A percentile compares a stretch with the other conserved stretches of the same genome.
Conservation (phyloP, 305 asterid genomes). For the Fraxinus paxiana region DNA sequence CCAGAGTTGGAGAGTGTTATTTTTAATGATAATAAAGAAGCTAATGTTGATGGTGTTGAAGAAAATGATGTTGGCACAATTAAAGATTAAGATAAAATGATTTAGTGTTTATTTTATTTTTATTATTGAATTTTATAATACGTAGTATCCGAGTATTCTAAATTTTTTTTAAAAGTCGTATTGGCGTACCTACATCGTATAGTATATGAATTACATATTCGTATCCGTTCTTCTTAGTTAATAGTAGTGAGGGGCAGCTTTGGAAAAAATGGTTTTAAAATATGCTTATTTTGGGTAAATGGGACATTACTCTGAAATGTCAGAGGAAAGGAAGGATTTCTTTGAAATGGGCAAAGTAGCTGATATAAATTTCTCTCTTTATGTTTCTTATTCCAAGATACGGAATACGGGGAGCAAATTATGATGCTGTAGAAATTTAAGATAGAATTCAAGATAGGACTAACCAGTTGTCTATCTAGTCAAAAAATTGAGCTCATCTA, state of each 20-base stretch:
- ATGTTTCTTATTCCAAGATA: background rate
- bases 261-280: background rate
- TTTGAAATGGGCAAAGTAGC: background rate
- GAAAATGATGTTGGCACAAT: background rate
- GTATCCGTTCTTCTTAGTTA: background rate
- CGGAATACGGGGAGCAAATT: background rate
- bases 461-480: background rate
- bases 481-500: background rate
- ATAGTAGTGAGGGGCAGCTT: background rate
- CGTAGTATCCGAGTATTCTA: background rate
- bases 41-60: background rate
- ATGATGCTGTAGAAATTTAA: background rate
- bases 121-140: background rate
- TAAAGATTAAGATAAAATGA: background rate
- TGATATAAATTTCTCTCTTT: background rate
- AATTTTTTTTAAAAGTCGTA: background rate
- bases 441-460: background rate
- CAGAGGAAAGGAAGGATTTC: background rate
- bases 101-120: background rate
- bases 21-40: background rate
- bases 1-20: background rate
- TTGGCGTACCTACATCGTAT: background rate
- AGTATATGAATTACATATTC: background rate
- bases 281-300: background rate
- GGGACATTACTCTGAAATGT: background rate